Percentiles rank a stretch among this genome's conserved stretches.
Evolutionary conservation across 306 rosid genomes (phyloP).

Genomic region (Cicer yamashitae): DNA sequence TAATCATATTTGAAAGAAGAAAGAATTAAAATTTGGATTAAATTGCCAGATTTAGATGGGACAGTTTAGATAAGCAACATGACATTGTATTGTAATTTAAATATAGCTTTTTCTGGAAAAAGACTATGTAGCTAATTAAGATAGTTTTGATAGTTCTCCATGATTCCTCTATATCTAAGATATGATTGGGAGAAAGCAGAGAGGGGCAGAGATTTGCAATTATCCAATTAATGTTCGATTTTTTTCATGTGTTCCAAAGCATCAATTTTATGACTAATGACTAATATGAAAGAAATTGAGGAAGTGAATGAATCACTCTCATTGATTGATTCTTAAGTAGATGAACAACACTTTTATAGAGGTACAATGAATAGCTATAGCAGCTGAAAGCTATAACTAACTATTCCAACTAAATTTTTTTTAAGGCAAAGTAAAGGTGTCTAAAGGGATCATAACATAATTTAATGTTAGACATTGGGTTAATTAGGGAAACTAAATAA

Average conservation of each 20-base stretch:
- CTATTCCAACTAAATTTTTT: no score
- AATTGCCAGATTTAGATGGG: background rate
- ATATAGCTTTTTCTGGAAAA: background rate
- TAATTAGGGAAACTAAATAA: no score
- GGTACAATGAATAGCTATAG: background rate
- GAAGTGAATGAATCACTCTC: background rate
- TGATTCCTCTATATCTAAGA: background rate
- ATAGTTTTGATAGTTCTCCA: background rate
- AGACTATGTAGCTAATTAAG: background rate
- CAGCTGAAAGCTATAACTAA: background rate
- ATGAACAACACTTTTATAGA: background rate
- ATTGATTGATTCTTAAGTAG: background rate
- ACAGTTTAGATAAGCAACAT: conserved; percentile 4
- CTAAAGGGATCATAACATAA: no score
- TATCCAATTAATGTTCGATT: background rate
- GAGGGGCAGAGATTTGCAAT: background rate
- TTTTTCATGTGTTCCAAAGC: background rate
- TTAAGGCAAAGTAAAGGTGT: no score
- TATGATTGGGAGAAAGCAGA: background rate
- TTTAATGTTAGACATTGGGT: no score
- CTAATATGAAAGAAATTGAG: background rate
- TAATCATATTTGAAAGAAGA: background rate
- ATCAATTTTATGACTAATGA: background rate
- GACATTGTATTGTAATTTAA: background rate
- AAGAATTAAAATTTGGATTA: conserved; percentile 5